Conservation (phyloP, 805 yeast species). For the Wickerhamomyces bovis region DNA sequence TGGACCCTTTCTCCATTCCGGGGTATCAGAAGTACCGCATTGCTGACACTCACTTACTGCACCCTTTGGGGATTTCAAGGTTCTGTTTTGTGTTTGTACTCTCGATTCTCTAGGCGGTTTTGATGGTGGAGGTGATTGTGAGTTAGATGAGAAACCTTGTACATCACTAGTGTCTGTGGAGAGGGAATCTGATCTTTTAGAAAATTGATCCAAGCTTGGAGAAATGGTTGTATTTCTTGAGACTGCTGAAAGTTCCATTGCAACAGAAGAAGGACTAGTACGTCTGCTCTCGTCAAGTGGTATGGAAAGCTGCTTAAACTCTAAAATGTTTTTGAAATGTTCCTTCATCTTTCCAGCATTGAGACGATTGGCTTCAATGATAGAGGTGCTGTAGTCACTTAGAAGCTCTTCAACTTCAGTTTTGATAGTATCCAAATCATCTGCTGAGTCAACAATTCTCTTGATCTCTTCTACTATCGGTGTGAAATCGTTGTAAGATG, state of each 20-base stretch:
- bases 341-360: neutral
- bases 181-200: neutral
- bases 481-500: neutral
- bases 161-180: neutral
- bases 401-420: neutral
- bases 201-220: neutral
- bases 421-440: neutral
- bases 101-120: neutral
- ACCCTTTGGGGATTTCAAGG: neutral
- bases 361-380: neutral
- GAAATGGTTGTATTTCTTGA: neutral
- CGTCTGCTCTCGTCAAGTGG: neutral
- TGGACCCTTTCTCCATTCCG: conserved; percentile 19
- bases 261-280: neutral
- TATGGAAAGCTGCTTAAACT: neutral
- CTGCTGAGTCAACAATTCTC: neutral
- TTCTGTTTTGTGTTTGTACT: neutral
- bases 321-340: neutral
- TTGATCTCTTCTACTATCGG: neutral
- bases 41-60: conserved; percentile 1
- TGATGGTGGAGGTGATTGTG: neutral
- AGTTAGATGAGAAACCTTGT: neutral
- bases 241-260: neutral
- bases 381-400: neutral
- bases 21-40: conserved; percentile 9